phyloP scores from a whole-genome alignment of 2,329 filamentous ascomycete genomes.

The Xylaria hypoxylon region DNA sequence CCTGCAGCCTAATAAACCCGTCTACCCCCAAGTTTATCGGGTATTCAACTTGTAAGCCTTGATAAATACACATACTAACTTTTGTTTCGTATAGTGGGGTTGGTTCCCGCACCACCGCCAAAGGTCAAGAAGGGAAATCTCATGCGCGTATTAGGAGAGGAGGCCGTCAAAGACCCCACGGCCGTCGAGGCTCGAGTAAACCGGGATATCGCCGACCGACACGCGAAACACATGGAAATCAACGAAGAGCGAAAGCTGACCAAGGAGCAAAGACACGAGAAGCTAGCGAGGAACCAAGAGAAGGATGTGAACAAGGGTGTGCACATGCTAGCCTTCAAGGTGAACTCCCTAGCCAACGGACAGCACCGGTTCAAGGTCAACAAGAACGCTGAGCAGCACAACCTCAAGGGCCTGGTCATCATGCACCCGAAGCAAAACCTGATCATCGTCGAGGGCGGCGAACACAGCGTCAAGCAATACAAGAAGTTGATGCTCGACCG shows the following conservation, averaged over 20 bases:
- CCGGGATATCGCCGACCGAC: constrained; percentile 88
- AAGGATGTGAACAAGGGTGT: constrained; percentile 90
- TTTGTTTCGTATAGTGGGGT: constrained; percentile 65
- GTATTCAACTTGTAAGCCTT: neutral
- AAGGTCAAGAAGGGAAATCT: constrained; percentile 98
- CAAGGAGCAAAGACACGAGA: constrained; percentile 87
- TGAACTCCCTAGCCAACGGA: constrained; percentile 89
- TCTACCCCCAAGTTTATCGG: neutral
- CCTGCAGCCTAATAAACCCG: neutral
- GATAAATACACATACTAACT: constrained; percentile 11
- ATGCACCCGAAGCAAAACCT: constrained; percentile 91
- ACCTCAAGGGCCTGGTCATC: constrained; percentile 88
- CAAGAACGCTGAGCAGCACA: constrained; percentile 90
- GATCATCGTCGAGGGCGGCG: constrained; percentile 90
- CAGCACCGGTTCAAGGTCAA: constrained; percentile 94
- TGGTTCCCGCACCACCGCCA: constrained; percentile 89
- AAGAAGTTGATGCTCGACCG: constrained; percentile 94
- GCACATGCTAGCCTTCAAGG: constrained; percentile 86
- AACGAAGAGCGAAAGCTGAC: constrained; percentile 91
- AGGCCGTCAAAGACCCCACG: constrained; percentile 93
- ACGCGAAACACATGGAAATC: constrained; percentile 77
- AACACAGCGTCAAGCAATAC: constrained; percentile 84
- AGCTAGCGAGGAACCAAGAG: constrained; percentile 83
- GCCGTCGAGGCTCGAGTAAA: constrained; percentile 96
- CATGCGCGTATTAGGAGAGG: constrained; percentile 95